Base-by-base conservation (phyloP, 345 rosid species). In the Linum trigynum region DNA sequence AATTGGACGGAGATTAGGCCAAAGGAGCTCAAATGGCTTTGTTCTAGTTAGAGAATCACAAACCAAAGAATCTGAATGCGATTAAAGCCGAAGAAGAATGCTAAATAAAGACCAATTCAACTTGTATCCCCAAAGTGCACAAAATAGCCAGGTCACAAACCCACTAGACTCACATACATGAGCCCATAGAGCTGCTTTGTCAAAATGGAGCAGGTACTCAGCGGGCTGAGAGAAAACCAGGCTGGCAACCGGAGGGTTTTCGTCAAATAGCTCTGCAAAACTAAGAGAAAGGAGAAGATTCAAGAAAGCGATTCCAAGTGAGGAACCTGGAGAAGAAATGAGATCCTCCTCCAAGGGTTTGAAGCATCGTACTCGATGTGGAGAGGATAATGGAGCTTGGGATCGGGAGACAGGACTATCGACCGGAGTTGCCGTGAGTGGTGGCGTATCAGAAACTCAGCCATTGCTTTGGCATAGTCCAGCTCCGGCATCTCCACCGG, bases 311-410 rank as follows among this genome's bases (percentile, higher is more conserved):
- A 11, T 5, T 2, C 39, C 41, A 10, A 3, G 32, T 16, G 35
- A 38, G 38, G 51, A 50, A 57, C 39, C 61, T 5, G 57, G 38
- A 69, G 12, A 42, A 12, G 42, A 57, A 59, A 40, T 23, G 40
- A 36, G 15, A 45, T 53, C 5, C 12, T 10, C 36, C 57, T 16
- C 14, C 17, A 36, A 32, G 12, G 23, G 17, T 14, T 2, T 5
- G 0, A 55, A 55, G 6, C 7, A 48, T n/a, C 59, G 6, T 69
- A 91, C 98, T 87, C 88, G 74, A 87, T 48, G 71, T 56, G 67
- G 78, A 92, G 84, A 79, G 95, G 84, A 69, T 82, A 94, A 69
- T 90, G 96, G 66, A 88, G 85, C 61, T 90, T 85, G 53, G 96
- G 82, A 68, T 86, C 92, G n/a, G 88, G 55, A 67, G 88, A 74